These are phyloP conservation scores for Starmerella geochares DNA, from an alignment of 805 yeast species.

Conservation along the genomic window DNA sequence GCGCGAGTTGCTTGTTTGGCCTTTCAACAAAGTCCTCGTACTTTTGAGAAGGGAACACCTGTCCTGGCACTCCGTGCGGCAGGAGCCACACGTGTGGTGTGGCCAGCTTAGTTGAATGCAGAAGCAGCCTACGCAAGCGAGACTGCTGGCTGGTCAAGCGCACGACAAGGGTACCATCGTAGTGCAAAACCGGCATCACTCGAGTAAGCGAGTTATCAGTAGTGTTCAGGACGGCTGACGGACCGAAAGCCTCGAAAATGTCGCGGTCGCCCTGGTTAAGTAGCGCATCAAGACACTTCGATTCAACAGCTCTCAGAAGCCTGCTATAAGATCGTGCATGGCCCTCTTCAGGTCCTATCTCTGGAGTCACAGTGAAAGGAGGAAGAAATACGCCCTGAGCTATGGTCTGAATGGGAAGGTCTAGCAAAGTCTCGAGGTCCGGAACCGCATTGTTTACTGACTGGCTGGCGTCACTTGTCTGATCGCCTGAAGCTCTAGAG, in stretches of 20 bases:
- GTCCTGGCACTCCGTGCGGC: slow-evolving; percentile 24
- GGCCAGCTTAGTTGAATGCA: slow-evolving; percentile 10
- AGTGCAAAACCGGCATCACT: slow-evolving; percentile 17
- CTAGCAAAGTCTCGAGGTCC: not conserved
- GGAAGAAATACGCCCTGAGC: slow-evolving; percentile 22
- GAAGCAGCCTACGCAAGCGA: slow-evolving; percentile 14
- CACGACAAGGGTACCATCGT: slow-evolving; percentile 19
- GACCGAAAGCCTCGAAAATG: slow-evolving; percentile 22
- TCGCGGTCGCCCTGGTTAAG: slow-evolving; percentile 13
- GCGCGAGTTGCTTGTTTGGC: slow-evolving; percentile 20
- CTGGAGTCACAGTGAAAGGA: slow-evolving; percentile 13
- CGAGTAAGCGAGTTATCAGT: slow-evolving; percentile 21
- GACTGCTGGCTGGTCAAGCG: slow-evolving; percentile 17
- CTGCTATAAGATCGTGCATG: slow-evolving; percentile 14
- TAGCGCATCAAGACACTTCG: slow-evolving; percentile 17
- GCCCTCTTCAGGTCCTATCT: slow-evolving; percentile 3
- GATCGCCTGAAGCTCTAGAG: not conserved
- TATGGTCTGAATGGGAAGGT: slow-evolving; percentile 7
- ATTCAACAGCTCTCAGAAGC: slow-evolving; percentile 21
- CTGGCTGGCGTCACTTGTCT: no score
- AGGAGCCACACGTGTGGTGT: slow-evolving; percentile 23
- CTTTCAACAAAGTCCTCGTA: slow-evolving; percentile 17
- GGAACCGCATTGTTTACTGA: not conserved
- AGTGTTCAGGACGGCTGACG: slow-evolving; percentile 12
- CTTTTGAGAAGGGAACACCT: slow-evolving; percentile 10